Conservation (phyloP, 768 basidiomycete species). For the Mrakia hoshinonis region DNA sequence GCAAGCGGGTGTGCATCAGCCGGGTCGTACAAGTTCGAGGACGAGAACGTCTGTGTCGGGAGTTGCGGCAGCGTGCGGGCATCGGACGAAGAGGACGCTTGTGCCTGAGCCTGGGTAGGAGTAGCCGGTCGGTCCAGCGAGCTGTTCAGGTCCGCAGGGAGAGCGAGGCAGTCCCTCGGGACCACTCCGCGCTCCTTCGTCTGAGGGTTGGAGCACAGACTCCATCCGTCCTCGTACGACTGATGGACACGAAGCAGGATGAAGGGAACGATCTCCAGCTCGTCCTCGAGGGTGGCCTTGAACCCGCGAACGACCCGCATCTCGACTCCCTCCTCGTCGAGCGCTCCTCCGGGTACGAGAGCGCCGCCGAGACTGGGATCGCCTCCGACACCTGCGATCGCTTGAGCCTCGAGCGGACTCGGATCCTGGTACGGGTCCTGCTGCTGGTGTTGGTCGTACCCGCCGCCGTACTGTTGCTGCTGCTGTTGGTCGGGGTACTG, state of each 20-base stretch:
- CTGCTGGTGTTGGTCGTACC: background rate
- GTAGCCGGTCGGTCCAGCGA: background rate
- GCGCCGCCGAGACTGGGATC: background rate
- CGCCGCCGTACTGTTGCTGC: slow-evolving; percentile 16
- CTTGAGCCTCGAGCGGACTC: background rate
- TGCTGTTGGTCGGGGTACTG: background rate
- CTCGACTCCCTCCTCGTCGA: slow-evolving; percentile 7
- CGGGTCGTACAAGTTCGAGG: background rate
- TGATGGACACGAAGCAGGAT: slow-evolving; percentile 9
- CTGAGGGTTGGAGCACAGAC: slow-evolving; percentile 14
- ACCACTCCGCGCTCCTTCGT: slow-evolving; percentile 17
- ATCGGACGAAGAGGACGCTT: background rate
- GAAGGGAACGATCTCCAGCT: slow-evolving; percentile 23
- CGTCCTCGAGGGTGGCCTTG: slow-evolving; percentile 15
- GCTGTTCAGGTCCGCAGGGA: slow-evolving; percentile 5
- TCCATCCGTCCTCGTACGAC: slow-evolving; percentile 28
- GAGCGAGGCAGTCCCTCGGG: slow-evolving; percentile 26
- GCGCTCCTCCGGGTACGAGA: background rate
- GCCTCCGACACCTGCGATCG: background rate
- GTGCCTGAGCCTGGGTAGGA: background rate
- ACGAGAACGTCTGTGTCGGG: background rate
- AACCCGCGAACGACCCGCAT: slow-evolving; percentile 27
- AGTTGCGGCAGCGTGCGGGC: background rate
- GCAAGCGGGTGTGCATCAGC: background rate
- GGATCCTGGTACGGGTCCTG: slow-evolving; percentile 2